Percentiles rank a stretch among this genome's conserved stretches.
Conservation (phyloP, 805 yeast species). For the Lipomyces starkeyi region DNA sequence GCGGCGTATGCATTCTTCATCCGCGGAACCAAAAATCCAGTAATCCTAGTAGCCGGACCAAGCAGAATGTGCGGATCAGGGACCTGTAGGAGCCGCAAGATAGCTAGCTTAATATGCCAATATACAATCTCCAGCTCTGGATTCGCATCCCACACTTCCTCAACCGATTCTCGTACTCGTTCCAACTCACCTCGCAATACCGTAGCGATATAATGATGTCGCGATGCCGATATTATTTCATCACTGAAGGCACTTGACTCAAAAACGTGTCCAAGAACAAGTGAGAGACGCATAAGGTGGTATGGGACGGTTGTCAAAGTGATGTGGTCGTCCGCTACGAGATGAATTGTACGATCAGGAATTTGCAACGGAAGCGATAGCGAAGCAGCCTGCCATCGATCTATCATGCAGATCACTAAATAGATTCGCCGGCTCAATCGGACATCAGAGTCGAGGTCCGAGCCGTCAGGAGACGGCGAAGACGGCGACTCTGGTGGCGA, state of each 20-base stretch:
- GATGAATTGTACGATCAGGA: constrained; percentile 38
- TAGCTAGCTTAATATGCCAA: constrained; percentile 36
- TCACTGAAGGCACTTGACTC: constrained; percentile 30
- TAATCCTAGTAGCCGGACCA: constrained; percentile 37
- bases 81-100: constrained; percentile 28
- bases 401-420: constrained; percentile 42
- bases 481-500: constrained; percentile 17
- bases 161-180: constrained; percentile 38
- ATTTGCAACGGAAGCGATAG: constrained; percentile 40
- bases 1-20: constrained; percentile 9
- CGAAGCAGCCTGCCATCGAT: constrained; percentile 43
- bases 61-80: constrained; percentile 36
- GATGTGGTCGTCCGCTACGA: constrained; percentile 35
- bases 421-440: constrained; percentile 40
- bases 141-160: constrained; percentile 37
- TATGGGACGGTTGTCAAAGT: constrained; percentile 29
- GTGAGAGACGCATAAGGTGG: constrained; percentile 36
- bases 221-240: constrained; percentile 12
- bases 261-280: constrained; percentile 39
- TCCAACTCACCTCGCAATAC: constrained; percentile 38
- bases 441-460: constrained; percentile 38
- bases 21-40: constrained; percentile 21
- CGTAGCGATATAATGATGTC: constrained; percentile 24
- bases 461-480: constrained; percentile 21
- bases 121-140: constrained; percentile 35